Evolutionary conservation across 2,329 filamentous ascomycete genomes (phyloP), one percentile per base, ranked within the genome.

Genomic region (Aspergillus piperis): DNA sequence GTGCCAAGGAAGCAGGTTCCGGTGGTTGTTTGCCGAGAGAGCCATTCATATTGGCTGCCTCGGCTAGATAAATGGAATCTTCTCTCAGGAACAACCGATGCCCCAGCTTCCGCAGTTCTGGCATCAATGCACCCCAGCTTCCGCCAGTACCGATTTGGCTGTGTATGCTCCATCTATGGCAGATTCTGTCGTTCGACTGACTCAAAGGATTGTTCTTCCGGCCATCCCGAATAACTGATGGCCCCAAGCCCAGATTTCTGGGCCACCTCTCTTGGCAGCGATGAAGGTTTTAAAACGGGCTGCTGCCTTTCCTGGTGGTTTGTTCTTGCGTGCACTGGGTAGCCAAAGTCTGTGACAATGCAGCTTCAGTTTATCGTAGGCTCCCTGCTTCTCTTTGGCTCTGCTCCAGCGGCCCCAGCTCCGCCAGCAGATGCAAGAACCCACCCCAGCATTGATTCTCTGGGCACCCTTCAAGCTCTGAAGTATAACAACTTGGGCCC

Each of bases 401-500:
- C 38, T 6, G 63, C 64, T 15, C 13, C 56, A 19, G 64, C 64
- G 27, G 64, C 60, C 36, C 61, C 63, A 21, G 57, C 63, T 44
- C 52, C 57, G 39, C 55, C 51, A 23, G 53, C 27, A 44, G 56
- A 54, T 21, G 47, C 42, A 30, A 51, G 52, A 13, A 38, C 38
- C n/a, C 51, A 47, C 11, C 60, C 58, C 21, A 47, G 32, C 32
- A 58, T 61, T 19, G 52, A 32, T 39, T 64, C 67, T 13, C 58
- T 66, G 27, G 64, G 66, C 2, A 62, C 60, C 30, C 65, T 71
- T 3, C 68, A 66, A 30, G 51, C 61, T 10, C 48, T 70, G 49
- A 67, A 71, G 21, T 70, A 71, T 60, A 71, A 71, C 57, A 63
- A 70, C 38, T 48, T 71, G 15, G 63, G 60, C 17, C 55, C 69